These are phyloP conservation scores for Trichoderma harzianum DNA, from an alignment of 2,329 filamentous ascomycete species.

Conservation along the genomic window DNA sequence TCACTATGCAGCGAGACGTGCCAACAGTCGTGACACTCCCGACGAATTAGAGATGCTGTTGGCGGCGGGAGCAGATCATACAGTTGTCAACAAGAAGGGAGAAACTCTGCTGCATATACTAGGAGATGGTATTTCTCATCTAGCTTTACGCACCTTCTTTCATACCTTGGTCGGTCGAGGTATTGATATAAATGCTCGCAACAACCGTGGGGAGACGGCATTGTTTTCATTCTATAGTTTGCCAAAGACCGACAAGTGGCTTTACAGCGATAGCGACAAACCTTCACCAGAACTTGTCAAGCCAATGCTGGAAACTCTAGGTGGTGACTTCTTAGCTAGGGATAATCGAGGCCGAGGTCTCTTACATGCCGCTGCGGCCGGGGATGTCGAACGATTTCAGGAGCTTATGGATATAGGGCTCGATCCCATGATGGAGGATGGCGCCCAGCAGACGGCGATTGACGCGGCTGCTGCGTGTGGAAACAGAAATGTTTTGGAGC, in stretches of 20 bases:
- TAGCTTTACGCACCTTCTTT: slow-evolving; percentile 19
- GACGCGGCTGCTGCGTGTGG: slow-evolving; percentile 34
- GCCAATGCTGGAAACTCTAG: slow-evolving; percentile 17
- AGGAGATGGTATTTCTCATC: not conserved
- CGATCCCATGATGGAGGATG: slow-evolving; percentile 31
- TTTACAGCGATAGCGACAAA: accelerated
- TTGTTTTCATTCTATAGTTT: slow-evolving; percentile 22
- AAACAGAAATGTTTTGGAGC: slow-evolving; percentile 26
- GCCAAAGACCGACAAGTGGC: not conserved
- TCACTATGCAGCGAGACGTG: slow-evolving; percentile 21
- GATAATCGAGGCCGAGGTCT: slow-evolving; percentile 28
- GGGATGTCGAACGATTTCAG: slow-evolving; percentile 24
- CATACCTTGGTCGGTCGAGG: slow-evolving; percentile 19
- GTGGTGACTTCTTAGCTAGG: slow-evolving; percentile 28
- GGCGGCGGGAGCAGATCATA: slow-evolving; percentile 24
- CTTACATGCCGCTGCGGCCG: slow-evolving; percentile 30
- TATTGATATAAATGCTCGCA: slow-evolving; percentile 27
- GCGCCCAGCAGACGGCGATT: slow-evolving; percentile 29
- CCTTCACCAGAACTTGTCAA: not conserved
- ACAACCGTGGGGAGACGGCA: slow-evolving; percentile 26
- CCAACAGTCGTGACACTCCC: not conserved
- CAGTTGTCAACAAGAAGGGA: slow-evolving; percentile 18
- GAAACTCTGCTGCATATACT: slow-evolving; percentile 26
- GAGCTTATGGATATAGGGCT: slow-evolving; percentile 27
- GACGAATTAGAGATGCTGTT: slow-evolving; percentile 19